A percentile compares a stretch with the other conserved stretches of the same genome.
Evolutionary conservation across 2,329 filamentous ascomycete species (phyloP).

Genomic region (Coccinonectria pachysandricola): DNA sequence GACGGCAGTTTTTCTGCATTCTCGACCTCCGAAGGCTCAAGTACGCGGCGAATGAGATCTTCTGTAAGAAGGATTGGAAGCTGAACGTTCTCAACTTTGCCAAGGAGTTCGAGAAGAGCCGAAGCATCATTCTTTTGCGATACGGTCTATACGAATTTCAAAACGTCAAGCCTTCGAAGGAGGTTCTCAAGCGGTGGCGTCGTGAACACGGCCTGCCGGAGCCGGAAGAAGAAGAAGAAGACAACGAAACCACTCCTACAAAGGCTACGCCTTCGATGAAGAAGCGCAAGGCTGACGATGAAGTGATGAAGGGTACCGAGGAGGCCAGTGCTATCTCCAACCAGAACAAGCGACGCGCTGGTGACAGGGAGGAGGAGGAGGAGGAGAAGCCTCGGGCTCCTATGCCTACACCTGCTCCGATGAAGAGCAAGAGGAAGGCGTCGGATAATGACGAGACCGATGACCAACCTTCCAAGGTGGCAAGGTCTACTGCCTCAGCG

Average conservation of each 20-base stretch:
- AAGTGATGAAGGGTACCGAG: conserved; percentile 29
- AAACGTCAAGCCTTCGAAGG: conserved; percentile 48
- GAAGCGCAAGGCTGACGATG: conserved; percentile 50
- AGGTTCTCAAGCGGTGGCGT: conserved; percentile 49
- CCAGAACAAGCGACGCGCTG: conserved; percentile 40
- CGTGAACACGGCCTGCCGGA: conserved; percentile 44
- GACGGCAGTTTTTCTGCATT: conserved; percentile 53
- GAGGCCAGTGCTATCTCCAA: conserved; percentile 24
- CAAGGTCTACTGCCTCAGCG: conserved; percentile 41
- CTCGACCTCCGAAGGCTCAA: conserved; percentile 52
- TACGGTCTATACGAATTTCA: conserved; percentile 55
- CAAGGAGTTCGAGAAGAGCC: conserved; percentile 55
- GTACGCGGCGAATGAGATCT: conserved; percentile 51
- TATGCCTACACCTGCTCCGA: conserved; percentile 19
- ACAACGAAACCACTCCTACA: conserved; percentile 20
- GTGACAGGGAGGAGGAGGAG: conserved; percentile 28
- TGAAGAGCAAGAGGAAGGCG: conserved; percentile 44
- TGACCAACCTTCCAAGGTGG: conserved; percentile 39
- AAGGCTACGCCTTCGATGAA: conserved; percentile 28
- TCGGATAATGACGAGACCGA: conserved; percentile 36
- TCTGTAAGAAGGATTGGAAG: conserved; percentile 51
- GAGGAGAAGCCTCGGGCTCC: conserved; percentile 27
- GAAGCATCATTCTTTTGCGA: conserved; percentile 49
- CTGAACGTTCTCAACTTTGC: conserved; percentile 52
- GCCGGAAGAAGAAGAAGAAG: conserved; percentile 39